phyloP scores from a whole-genome alignment of 2,329 filamentous ascomycete species.

The Gaeumannomyces tritici region DNA sequence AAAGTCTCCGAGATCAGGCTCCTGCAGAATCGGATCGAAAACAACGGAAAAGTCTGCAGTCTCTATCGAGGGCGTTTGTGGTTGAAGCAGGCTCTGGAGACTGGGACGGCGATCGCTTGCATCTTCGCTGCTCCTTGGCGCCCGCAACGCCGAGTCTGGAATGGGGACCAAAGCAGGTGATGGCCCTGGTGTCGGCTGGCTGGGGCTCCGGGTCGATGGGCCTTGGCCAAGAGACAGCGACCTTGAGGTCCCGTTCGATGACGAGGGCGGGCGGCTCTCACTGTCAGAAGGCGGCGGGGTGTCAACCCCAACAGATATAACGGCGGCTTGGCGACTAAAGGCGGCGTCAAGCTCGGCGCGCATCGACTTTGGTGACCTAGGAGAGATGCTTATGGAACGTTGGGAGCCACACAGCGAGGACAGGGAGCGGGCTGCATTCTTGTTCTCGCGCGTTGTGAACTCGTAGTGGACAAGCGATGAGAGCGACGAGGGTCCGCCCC shows the following conservation, averaged over 20 bases:
- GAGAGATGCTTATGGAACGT: background rate
- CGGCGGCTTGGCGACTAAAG: slow-evolving; percentile 1
- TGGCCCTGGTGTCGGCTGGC: slow-evolving; percentile 7
- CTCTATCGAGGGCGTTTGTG: background rate
- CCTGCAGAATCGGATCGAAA: slow-evolving; percentile 29
- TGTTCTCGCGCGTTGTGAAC: slow-evolving; percentile 1
- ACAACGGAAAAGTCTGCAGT: background rate
- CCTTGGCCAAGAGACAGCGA: background rate
- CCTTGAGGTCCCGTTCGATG: background rate
- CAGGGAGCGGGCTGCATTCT: slow-evolving; percentile 1
- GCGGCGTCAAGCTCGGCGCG: slow-evolving; percentile 9
- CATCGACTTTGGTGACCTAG: slow-evolving; percentile 7
- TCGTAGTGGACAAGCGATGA: slow-evolving; percentile 7
- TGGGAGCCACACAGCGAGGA: background rate
- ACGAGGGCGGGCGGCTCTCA: background rate
- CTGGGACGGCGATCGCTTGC: slow-evolving; percentile 6
- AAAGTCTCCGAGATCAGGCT: slow-evolving; percentile 45
- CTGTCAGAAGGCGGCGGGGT: slow-evolving; percentile 9
- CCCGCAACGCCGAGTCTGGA: slow-evolving; percentile 3
- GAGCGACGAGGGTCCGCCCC: slow-evolving; percentile 8
- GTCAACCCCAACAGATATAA: background rate
- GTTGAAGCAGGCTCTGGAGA: slow-evolving; percentile 11
- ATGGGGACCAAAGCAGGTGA: slow-evolving; percentile 11
- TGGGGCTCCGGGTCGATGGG: background rate
- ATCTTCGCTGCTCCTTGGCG: background rate